phyloP scores from a whole-genome alignment of 306 rosid genomes.

The Cicer yamashitae region DNA sequence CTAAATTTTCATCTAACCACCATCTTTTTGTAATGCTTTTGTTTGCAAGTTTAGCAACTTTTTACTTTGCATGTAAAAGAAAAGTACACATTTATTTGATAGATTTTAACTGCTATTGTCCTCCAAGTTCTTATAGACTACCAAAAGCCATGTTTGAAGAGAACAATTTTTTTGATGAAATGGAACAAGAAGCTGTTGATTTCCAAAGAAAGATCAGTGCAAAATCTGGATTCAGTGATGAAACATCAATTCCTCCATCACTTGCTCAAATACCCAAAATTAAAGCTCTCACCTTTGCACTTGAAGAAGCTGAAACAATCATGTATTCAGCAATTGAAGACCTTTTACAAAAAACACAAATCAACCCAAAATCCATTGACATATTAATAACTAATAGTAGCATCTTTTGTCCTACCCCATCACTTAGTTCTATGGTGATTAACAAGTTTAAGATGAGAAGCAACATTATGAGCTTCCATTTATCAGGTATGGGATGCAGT shows the following conservation, averaged over 20 bases:
- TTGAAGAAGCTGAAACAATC: slow-evolving; percentile 57
- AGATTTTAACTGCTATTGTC: slow-evolving; percentile 53
- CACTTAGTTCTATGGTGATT: slow-evolving; percentile 57
- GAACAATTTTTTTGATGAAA: slow-evolving; percentile 33
- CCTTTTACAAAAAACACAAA: slow-evolving; percentile 49
- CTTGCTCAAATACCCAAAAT: slow-evolving; percentile 50
- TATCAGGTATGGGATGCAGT: slow-evolving; percentile 79
- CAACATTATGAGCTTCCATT: slow-evolving; percentile 59
- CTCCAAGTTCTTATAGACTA: slow-evolving; percentile 51
- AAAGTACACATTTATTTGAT: slow-evolving; percentile 51
- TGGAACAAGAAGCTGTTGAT: slow-evolving; percentile 53
- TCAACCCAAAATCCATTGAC: slow-evolving; percentile 60
- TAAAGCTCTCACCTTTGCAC: slow-evolving; percentile 48
- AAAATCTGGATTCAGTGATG: slow-evolving; percentile 66
- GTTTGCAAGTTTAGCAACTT: slow-evolving; percentile 32
- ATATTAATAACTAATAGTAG: slow-evolving; percentile 56
- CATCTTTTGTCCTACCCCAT: slow-evolving; percentile 65
- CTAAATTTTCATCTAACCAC: slow-evolving; percentile 30
- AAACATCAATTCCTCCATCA: slow-evolving; percentile 55
- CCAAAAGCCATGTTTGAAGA: slow-evolving; percentile 58
- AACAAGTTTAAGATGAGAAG: slow-evolving; percentile 64
- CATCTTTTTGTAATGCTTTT: slow-evolving; percentile 32
- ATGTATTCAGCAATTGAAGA: slow-evolving; percentile 49
- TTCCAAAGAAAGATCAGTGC: slow-evolving; percentile 63
- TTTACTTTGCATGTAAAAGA: slow-evolving; percentile 50